Evolutionary conservation across 2,329 filamentous ascomycete species (phyloP).

Genomic region (Aaosphaeria pasadenensis): DNA sequence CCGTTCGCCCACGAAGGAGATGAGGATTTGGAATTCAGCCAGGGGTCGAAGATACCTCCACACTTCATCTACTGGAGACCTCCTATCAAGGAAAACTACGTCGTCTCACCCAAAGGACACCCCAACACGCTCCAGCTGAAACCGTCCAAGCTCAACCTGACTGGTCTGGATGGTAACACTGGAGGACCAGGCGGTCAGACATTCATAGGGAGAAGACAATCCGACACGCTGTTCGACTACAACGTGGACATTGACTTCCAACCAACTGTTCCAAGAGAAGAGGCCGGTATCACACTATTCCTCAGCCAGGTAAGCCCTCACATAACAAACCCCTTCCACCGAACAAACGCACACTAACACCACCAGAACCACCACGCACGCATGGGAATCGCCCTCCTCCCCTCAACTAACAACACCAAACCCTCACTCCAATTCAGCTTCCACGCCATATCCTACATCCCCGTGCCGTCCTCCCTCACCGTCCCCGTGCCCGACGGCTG

Average conservation of each 20-base stretch:
- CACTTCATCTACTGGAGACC: constrained; percentile 57
- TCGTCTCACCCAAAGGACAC: constrained; percentile 45
- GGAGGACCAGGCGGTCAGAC: constrained; percentile 46
- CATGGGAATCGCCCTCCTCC: constrained; percentile 35
- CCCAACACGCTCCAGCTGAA: constrained; percentile 46
- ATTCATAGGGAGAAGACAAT: constrained; percentile 53
- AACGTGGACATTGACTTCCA: constrained; percentile 47
- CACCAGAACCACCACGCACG: constrained; percentile 52
- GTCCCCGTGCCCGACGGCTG: constrained; percentile 41
- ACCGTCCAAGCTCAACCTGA: constrained; percentile 54
- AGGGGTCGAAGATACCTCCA: constrained; percentile 44
- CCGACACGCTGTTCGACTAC: constrained; percentile 54
- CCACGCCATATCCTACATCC: constrained; percentile 41
- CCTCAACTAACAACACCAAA: constrained; percentile 5
- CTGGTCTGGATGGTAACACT: constrained; percentile 49
- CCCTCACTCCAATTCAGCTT: constrained; percentile 43
- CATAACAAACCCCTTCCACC: not conserved
- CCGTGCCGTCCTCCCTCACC: constrained; percentile 37
- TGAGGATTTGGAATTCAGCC: constrained; percentile 44
- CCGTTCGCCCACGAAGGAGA: constrained; percentile 42
- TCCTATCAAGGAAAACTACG: constrained; percentile 46
- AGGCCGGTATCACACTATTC: constrained; percentile 54
- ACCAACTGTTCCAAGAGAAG: constrained; percentile 40
- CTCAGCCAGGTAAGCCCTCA: constrained; percentile 36
- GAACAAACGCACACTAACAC: not conserved